Base-by-base conservation (phyloP, 139 green algal genomes). In the Dunaliella primolecta region DNA sequence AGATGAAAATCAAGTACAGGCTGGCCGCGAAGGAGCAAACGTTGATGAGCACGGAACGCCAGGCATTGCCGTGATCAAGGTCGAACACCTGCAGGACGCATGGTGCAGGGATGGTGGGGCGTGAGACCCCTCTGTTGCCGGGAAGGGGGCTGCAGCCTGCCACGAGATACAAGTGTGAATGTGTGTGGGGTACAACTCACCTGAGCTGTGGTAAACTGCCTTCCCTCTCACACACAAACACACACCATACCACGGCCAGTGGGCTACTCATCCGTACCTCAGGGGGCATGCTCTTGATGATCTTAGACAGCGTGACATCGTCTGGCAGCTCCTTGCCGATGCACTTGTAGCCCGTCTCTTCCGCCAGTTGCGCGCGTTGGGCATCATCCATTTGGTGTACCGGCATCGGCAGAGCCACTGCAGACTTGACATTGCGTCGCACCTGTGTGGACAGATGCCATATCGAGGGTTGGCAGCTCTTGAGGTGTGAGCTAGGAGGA, bases 321-420 rank as follows among this genome's bases (percentile, higher is more conserved):
- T 96, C 90, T 7, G 96, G 96, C 74, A 99, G 86, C 82, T 97
- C 93, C 70, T 92, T 90, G 31, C 94, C 96, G 82, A 98, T 97
- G 15, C 76, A 88, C n/a, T 86, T 79, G 91, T 96, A 98, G 33
- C 96, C 95, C 84, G 94, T 86, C 81, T 97, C 82, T 21, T 90
- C 57, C 1, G 88, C 88, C 0, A 92, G 56, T 3, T 85, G 23
- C 0, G 32, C n/a, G 24, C 90, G 84, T 64, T 92, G 82, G 29
- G 84, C 86, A 77, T 89, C 84, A 1, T 80, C 83, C 56, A 93
- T 79, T 34, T 89, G 29, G 2, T 83, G 84, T 24, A 90, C 80
- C 36, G 81, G 36, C 35, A 79, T 64, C 46, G 46, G 46, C 46
- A 64, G 46, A 7, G 46, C 46, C 46, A 64, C 46, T 7, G 46